These are phyloP conservation scores for Colletotrichum cereale DNA, from an alignment of 2,329 filamentous ascomycete genomes.

Conservation along the genomic window DNA sequence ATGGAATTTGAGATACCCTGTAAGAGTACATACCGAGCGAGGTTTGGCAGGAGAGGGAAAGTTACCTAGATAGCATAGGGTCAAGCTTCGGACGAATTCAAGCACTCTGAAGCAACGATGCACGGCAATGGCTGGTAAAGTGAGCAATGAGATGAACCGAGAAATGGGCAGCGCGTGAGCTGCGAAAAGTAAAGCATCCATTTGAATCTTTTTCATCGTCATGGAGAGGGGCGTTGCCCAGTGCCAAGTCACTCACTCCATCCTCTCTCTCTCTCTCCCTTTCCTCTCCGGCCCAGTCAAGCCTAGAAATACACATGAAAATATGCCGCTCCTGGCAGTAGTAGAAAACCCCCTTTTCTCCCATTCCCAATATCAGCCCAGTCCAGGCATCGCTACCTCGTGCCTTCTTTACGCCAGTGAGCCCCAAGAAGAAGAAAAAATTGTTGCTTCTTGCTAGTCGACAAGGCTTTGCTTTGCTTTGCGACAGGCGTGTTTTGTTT, in stretches of 20 bases:
- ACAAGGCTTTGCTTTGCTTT: background rate
- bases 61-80: background rate
- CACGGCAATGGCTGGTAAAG: background rate
- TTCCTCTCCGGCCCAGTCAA: background rate
- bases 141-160: background rate
- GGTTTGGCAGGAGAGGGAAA: background rate
- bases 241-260: constrained; percentile 9
- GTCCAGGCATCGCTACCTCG: constrained; percentile 7
- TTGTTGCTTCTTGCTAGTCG: constrained; percentile 12
- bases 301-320: constrained; percentile 38
- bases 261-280: background rate
- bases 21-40: constrained; percentile 19
- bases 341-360: constrained; percentile 17
- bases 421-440: constrained; percentile 2
- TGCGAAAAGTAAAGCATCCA: constrained; percentile 23
- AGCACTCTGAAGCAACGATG: background rate
- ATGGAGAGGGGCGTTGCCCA: constrained; percentile 24
- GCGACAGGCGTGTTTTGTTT: background rate
- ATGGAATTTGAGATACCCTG: constrained; percentile 30
- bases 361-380: constrained; percentile 18
- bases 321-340: constrained; percentile 17
- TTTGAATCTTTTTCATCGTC: constrained; percentile 36
- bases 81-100: background rate
- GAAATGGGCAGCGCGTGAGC: constrained; percentile 24
- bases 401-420: constrained; percentile 27